Base-by-base conservation (phyloP, 306 rosid genomes). In the Dryas drummondii region DNA sequence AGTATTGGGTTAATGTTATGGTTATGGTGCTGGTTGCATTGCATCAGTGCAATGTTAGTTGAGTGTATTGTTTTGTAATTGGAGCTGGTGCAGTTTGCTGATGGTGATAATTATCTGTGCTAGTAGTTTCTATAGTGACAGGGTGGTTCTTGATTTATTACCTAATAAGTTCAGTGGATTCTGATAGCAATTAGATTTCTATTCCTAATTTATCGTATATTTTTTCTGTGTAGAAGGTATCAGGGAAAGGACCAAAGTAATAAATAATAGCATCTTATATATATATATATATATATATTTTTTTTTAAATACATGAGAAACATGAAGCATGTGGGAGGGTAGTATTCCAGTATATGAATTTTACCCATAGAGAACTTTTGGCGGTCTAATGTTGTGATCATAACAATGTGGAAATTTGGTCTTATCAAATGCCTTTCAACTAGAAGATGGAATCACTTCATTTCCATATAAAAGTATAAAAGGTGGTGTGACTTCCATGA, bases 91-190 rank as follows among this genome's bases (percentile, higher is more conserved):
- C 6, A 37, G 61, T 67, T 69, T 27, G 51, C 48, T 53, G 40
- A 54, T 5, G 32, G 16, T 54, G 66, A 71, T 19, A 42, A 6
- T 41, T 12, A 11, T 44, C 10, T 5, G 37, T 54, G 45, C 53
- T 55, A 7, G 14, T 71, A 27, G 64, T 17, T 14, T 9, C 27
- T 46, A 17, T 2, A 70, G 32, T 19, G 60, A 70, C 51, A 10
- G 27, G 73, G 63, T 70, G 60, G 47, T 54, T 63, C 68, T 45
- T 63, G 68, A 8, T 41, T 61, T 42, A 13, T 26, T 13, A 15
- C 5, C 22, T 41, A 45, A 66, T 66, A 42, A 66, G 52, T 26
- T 17, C 70, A 0, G 6, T 44, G 8, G 70, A 45, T 9, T 44
- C 70, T 5, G 0, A 44, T 8, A 66, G 12, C 32, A 45, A 44